Percentiles rank a stretch among this genome's conserved stretches.
These are phyloP conservation scores for Neonectria faginata DNA, from an alignment of 2,329 filamentous ascomycete species.

Conservation along the genomic window DNA sequence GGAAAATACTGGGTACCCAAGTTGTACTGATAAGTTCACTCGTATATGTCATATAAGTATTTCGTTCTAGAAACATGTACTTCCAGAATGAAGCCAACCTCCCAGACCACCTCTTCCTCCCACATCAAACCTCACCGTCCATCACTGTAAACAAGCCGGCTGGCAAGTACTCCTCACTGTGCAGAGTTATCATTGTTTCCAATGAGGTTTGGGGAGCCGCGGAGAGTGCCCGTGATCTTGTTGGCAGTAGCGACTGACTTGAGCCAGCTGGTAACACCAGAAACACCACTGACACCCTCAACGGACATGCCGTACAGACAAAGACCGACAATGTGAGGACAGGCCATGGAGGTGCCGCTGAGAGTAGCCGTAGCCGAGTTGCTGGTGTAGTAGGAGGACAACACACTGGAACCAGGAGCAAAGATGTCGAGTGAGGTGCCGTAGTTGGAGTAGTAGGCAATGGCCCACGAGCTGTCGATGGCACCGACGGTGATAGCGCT, in stretches of 20 bases:
- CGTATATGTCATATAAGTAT: neutral
- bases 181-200: slow-evolving; percentile 60
- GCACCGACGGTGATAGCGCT: slow-evolving; percentile 51
- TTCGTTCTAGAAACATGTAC: neutral
- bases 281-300: slow-evolving; percentile 50
- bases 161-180: slow-evolving; percentile 38
- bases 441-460: slow-evolving; percentile 63
- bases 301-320: slow-evolving; percentile 61
- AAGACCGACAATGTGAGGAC: slow-evolving; percentile 71
- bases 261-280: slow-evolving; percentile 57
- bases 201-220: slow-evolving; percentile 59
- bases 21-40: neutral
- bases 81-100: neutral
- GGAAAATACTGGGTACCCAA: too few species aligned
- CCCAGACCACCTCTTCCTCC: neutral
- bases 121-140: neutral
- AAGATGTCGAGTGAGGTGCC: slow-evolving; percentile 63
- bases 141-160: neutral
- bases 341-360: slow-evolving; percentile 74
- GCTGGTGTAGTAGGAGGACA: slow-evolving; percentile 61
- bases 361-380: slow-evolving; percentile 59
- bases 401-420: slow-evolving; percentile 60
- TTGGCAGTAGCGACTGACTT: slow-evolving; percentile 55
- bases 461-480: slow-evolving; percentile 52
- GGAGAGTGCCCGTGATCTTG: slow-evolving; percentile 54